Evolutionary conservation across 2,329 filamentous ascomycete genomes (phyloP), one percentile per base, ranked within the genome.

Genomic region (Aspergillus sp.): DNA sequence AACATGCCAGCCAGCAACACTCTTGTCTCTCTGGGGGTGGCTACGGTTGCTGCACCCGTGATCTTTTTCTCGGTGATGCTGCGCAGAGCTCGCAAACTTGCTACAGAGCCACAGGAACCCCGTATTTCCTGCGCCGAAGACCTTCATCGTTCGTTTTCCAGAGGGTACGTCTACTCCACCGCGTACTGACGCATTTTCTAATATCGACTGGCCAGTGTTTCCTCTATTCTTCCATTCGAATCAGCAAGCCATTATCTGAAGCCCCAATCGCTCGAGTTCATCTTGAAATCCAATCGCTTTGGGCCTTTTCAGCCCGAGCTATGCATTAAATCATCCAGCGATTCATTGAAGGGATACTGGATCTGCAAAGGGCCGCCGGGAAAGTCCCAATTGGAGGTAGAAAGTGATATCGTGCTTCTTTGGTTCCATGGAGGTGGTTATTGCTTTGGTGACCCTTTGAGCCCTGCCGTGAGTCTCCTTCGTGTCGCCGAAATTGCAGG

Each of bases 371-470:
- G 49, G 5, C 49, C 49, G 14, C 49, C 49, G 9, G 49, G 49
- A 21, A 19, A 14, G 3, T 37, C 51, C 8, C 27, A 17, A 7
- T 14, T 12, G 9, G 40, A 12, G n/a, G 12, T 27, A 15, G 31
- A 37, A 27, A 46, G 31, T 23, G 51, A 46, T 11, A 9, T 46
- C 31, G 41, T 53, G 12, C 41, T 53, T 27, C 31, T 53, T 14
- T 53, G 41, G 51, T 39, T 46, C 21, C 51, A 53, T 12, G 51
- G 51, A 21, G 51, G 51, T 11, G 51, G 27, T 21, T 53, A 53
- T 21, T 53, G 51, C 15, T 46, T 53, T 15, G 41, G 41, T 21
- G 41, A 43, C 25, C 41, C 51, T 9, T 27, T 43, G 19, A n/a
- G 25, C 8, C 19, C 31, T 7, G 27, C 27, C 11, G 21, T 39